phyloP scores from a whole-genome alignment of 176 grass and related monocot genomes.

The Musa schizocarpa region DNA sequence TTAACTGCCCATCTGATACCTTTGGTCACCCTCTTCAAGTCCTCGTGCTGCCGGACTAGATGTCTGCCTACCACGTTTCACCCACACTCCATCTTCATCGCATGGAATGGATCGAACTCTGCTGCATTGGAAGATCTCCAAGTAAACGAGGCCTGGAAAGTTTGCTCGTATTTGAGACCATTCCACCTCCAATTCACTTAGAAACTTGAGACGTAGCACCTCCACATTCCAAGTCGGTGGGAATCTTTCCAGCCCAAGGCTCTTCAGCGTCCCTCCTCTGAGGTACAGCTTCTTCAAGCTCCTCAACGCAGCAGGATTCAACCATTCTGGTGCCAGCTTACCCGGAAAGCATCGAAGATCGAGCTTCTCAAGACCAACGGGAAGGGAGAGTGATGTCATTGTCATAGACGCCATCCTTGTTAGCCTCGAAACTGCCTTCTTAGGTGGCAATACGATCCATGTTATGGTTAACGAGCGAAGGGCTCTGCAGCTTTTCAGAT shows the following conservation, averaged over 20 bases:
- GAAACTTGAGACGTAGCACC: constrained; percentile 15
- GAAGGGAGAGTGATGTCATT: not conserved
- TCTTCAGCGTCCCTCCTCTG: constrained; percentile 2
- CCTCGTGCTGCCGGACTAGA: too few species aligned
- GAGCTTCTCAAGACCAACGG: constrained; percentile 16
- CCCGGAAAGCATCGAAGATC: constrained; percentile 8
- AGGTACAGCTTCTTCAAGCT: constrained; percentile 20
- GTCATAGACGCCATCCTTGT: not conserved
- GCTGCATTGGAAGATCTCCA: too few species aligned
- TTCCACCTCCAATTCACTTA: not conserved
- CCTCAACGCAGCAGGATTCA: constrained; percentile 4
- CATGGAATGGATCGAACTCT: too few species aligned
- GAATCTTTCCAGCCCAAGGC: not conserved
- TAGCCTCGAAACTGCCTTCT: not conserved
- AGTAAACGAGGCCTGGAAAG: too few species aligned
- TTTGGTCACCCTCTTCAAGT: too few species aligned
- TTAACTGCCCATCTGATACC: too few species aligned
- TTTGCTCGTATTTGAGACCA: too few species aligned
- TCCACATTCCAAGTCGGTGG: not conserved
- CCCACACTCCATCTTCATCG: too few species aligned
- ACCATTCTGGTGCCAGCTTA: not conserved
- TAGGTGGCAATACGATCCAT: not conserved
- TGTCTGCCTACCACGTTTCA: too few species aligned
- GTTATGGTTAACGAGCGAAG: constrained; percentile 16
- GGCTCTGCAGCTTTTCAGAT: not conserved